phyloP scores from a whole-genome alignment of 2,329 filamentous ascomycete genomes.

The Cordyceps cicadae region DNA sequence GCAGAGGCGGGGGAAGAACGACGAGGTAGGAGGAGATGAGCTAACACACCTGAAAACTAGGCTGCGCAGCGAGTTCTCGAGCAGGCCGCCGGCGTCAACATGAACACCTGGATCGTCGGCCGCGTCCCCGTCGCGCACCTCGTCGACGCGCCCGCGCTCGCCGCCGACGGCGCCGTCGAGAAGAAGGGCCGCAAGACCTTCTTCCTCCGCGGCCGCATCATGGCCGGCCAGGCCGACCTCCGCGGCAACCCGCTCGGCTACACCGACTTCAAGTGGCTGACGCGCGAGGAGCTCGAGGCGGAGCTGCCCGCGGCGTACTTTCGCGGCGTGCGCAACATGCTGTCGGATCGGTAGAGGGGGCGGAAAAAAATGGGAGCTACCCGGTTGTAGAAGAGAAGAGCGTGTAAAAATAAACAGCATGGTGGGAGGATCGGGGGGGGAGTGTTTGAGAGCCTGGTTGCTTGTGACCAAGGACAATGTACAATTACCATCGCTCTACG shows the following conservation, averaged over 20 bases:
- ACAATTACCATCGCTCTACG: not conserved
- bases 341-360: conserved; percentile 59
- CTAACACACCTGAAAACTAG: conserved; percentile 37
- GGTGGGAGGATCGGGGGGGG: not conserved
- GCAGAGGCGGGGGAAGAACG: not conserved
- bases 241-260: conserved; percentile 62
- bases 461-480: not conserved
- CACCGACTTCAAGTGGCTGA: conserved; percentile 84
- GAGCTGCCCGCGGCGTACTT: conserved; percentile 63
- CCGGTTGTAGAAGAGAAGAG: not conserved
- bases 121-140: conserved; percentile 81
- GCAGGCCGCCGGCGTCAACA: conserved; percentile 76
- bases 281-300: conserved; percentile 74
- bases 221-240: conserved; percentile 90
- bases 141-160: conserved; percentile 44
- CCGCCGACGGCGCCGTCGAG: conserved; percentile 33
- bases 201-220: conserved; percentile 92
- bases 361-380: no score
- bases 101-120: conserved; percentile 98
- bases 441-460: not conserved
- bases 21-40: not conserved
- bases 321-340: conserved; percentile 69
- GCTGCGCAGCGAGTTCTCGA: conserved; percentile 72
- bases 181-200: conserved; percentile 72
- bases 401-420: conserved; percentile 6